Base-by-base conservation (phyloP, 768 basidiomycete genomes). In the Harrya chromipes region DNA sequence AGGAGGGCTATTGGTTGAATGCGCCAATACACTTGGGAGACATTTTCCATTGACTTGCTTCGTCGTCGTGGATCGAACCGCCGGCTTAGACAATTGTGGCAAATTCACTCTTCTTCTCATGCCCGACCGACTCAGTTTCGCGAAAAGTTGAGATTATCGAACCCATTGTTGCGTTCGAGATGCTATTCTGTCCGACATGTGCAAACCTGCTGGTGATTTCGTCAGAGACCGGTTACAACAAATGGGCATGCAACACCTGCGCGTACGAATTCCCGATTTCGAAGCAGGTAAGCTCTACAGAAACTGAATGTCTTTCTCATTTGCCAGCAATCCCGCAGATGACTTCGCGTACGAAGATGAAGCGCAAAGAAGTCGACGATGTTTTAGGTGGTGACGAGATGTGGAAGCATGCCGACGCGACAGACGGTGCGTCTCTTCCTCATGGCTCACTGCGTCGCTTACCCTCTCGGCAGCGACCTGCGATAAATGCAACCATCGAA, bases 141-240 rank as follows among this genome's bases (percentile, higher is more conserved):
- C 8, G 26, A 27, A 7, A 10, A 27, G 26, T 27, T 9, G 26
- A 27, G 26, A 27, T 24, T 7, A 7, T 24, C 24, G 24, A 24
- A 7, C 10, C 26, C 26, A 9, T 27, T 7, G 4, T 29, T 27
- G 26, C 29, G 6, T 12, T 29, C 29, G 26, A 29, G 10, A 94
- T 95, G 91, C 76, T 94, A 31, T 95, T 95, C 75, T 97, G 95
- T 65, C 95, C 95, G 26, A 90, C 86, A 46, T 98, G 95, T 62
- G 83, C 90, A 24, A 98, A 97, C 68, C 75, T 91, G 38, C 80
- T 94, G 14, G 77, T 87, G 39, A 84, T 91, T 42, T 88, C 85
- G 5, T 74, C 80, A 6, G 86, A 88, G 52, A 84, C 84, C 0
- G 85, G 87, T 1, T 84, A 83, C 66, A 89, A 95, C 72, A 93